phyloP scores from a whole-genome alignment of 2,329 filamentous ascomycete species.

The Ophiocordyceps camponoti-rufipedis region DNA sequence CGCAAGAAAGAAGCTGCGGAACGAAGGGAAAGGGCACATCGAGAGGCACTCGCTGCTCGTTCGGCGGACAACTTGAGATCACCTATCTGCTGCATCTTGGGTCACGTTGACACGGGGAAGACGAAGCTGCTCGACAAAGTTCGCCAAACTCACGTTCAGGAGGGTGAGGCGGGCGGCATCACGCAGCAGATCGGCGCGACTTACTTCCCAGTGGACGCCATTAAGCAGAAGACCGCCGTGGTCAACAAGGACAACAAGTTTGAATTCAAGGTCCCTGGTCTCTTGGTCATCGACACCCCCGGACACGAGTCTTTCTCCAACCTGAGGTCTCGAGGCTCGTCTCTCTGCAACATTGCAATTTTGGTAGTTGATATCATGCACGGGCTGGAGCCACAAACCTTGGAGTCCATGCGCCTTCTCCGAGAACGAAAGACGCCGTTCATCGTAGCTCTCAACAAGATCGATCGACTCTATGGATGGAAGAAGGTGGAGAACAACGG shows the following conservation, averaged over 20 bases:
- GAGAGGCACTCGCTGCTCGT: conserved; percentile 76
- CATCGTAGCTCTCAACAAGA: conserved; percentile 98
- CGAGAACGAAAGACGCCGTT: conserved; percentile 92
- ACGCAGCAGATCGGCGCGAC: conserved; percentile 99
- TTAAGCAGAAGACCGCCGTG: conserved; percentile 80
- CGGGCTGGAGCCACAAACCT: conserved; percentile 88
- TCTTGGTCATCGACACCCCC: conserved; percentile 92
- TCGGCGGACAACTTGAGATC: conserved; percentile 92
- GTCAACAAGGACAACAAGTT: conserved; percentile 83
- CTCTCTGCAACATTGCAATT: conserved; percentile 97
- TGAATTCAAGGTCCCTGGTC: conserved; percentile 93
- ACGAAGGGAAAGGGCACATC: conserved; percentile 73
- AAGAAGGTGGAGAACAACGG: conserved; percentile 98
- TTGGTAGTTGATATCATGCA: conserved; percentile 99
- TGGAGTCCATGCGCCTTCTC: conserved; percentile 91
- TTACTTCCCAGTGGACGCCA: conserved; percentile 91
- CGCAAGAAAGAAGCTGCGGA: conserved; percentile 81
- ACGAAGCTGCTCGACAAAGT: conserved; percentile 99
- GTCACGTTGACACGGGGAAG: conserved; percentile 99
- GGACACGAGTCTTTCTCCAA: conserved; percentile 99
- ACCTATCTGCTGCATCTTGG: conserved; percentile 98
- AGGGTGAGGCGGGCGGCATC: conserved; percentile 97
- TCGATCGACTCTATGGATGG: conserved; percentile 98
- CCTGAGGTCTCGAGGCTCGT: conserved; percentile 87
- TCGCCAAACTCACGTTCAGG: conserved; percentile 94